Percentiles rank a stretch among this genome's conserved stretches.
These are phyloP conservation scores for Evernia prunastri DNA, from an alignment of 495 filamentous ascomycete species.

Conservation along the genomic window DNA sequence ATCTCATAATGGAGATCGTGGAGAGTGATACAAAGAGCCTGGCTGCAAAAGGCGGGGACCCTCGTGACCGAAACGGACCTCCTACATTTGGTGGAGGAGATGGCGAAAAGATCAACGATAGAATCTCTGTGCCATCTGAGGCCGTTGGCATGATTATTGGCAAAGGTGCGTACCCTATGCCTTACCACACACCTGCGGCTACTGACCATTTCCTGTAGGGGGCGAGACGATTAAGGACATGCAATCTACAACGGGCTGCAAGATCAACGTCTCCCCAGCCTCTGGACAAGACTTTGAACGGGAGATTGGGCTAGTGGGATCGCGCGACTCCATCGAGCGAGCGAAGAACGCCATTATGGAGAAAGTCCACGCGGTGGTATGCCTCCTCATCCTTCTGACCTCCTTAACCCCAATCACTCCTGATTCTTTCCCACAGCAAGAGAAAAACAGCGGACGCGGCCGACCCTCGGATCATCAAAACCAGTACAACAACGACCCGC, in stretches of 20 bases:
- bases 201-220: slow-evolving; percentile 33
- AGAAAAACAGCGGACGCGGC: slow-evolving; percentile 39
- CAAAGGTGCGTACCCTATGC: slow-evolving; percentile 44
- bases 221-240: slow-evolving; percentile 85
- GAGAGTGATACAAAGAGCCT: slow-evolving; percentile 70
- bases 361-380: slow-evolving; percentile 78
- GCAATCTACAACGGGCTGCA: slow-evolving; percentile 73
- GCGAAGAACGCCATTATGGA: slow-evolving; percentile 76
- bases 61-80: slow-evolving; percentile 17
- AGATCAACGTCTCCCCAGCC: slow-evolving; percentile 78
- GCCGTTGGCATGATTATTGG: slow-evolving; percentile 89
- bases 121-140: slow-evolving; percentile 73
- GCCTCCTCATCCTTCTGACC: slow-evolving; percentile 3
- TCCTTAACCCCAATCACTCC: background rate
- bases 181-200: background rate
- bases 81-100: slow-evolving; percentile 27
- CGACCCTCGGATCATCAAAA: slow-evolving; percentile 38
- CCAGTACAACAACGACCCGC: slow-evolving; percentile 36
- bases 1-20: slow-evolving; percentile 79
- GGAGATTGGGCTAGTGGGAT: slow-evolving; percentile 73
- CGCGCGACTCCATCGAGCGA: slow-evolving; percentile 59
- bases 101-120: slow-evolving; percentile 65
- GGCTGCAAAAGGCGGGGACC: slow-evolving; percentile 25
- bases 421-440: slow-evolving; percentile 42
- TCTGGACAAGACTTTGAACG: slow-evolving; percentile 64